Evolutionary conservation across 2,329 filamentous ascomycete species (phyloP).

Genomic region (Microascus cirrosus): DNA sequence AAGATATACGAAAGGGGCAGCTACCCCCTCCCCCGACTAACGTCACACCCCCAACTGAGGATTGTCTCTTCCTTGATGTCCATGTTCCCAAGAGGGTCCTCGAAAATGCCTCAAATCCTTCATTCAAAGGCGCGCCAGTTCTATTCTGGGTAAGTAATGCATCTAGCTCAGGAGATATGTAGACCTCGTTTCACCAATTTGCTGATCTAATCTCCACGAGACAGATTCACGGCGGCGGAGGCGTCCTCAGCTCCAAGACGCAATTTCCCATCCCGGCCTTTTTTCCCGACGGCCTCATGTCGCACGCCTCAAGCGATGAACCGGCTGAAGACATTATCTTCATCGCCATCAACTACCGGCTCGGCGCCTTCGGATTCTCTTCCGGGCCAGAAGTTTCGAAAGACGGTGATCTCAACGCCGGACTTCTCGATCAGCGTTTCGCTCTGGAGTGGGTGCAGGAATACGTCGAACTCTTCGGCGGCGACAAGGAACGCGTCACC

Average conservation of each 20-base stretch:
- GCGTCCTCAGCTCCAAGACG: constrained; percentile 18
- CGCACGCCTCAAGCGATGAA: neutral
- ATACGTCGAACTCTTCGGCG: constrained; percentile 30
- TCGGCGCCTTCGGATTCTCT: constrained; percentile 25
- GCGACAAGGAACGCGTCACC: constrained; percentile 28
- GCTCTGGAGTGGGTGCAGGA: constrained; percentile 33
- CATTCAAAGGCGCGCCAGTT: constrained; percentile 14
- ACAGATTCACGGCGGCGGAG: constrained; percentile 25
- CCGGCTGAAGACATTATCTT: constrained; percentile 21
- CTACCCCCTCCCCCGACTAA: too few relatives aligned
- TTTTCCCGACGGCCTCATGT: constrained; percentile 15
- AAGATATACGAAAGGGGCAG: too few relatives aligned
- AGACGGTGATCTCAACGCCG: constrained; percentile 23
- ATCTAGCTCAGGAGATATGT: too few relatives aligned
- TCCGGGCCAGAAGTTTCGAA: constrained; percentile 20
- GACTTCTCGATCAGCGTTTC: constrained; percentile 24
- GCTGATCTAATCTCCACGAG: neutral
- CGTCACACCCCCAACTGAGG: constrained; percentile 19
- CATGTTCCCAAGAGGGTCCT: constrained; percentile 23
- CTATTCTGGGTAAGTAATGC: constrained; percentile 10
- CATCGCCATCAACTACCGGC: constrained; percentile 24
- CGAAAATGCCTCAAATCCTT: constrained; percentile 10
- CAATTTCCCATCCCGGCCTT: constrained; percentile 12
- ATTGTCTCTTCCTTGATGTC: constrained; percentile 29
- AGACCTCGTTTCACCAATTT: too few relatives aligned